Evolutionary conservation across 2,329 filamentous ascomycete species (phyloP).

Genomic region (Lachnum nothofagi): DNA sequence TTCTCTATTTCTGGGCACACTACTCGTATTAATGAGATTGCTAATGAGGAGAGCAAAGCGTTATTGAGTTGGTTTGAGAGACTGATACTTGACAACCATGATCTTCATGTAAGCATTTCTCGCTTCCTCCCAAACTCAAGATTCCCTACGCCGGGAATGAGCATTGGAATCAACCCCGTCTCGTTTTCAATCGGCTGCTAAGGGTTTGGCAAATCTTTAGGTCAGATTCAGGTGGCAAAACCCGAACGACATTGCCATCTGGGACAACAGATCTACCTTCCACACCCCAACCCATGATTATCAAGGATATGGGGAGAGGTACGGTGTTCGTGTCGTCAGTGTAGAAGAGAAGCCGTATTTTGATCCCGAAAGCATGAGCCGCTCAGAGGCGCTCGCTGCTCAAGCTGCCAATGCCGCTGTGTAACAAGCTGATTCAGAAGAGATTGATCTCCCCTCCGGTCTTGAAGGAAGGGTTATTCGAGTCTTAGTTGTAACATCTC

Average conservation of each 20-base stretch:
- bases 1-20: conserved; percentile 49
- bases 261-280: conserved; percentile 51
- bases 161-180: too few species aligned
- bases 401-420: neutral
- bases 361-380: conserved; percentile 40
- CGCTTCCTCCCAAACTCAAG: too few species aligned
- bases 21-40: conserved; percentile 48
- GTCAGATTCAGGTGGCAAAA: conserved; percentile 35
- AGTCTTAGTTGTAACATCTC: too few species aligned
- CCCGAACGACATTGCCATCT: conserved; percentile 41
- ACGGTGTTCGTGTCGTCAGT: conserved; percentile 43
- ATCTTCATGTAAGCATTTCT: conserved; percentile 40
- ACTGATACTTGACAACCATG: conserved; percentile 47
- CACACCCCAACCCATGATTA: conserved; percentile 52
- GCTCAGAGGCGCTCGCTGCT: conserved; percentile 36
- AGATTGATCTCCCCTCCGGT: too few species aligned
- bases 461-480: too few species aligned
- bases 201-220: conserved; percentile 40
- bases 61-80: conserved; percentile 40
- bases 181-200: too few species aligned
- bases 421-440: too few species aligned
- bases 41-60: conserved; percentile 46
- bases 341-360: conserved; percentile 47
- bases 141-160: too few species aligned
- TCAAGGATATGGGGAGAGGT: conserved; percentile 40